Base-by-base conservation (phyloP, 164 flowering plant genomes). In the Nelumbo lutea region DNA sequence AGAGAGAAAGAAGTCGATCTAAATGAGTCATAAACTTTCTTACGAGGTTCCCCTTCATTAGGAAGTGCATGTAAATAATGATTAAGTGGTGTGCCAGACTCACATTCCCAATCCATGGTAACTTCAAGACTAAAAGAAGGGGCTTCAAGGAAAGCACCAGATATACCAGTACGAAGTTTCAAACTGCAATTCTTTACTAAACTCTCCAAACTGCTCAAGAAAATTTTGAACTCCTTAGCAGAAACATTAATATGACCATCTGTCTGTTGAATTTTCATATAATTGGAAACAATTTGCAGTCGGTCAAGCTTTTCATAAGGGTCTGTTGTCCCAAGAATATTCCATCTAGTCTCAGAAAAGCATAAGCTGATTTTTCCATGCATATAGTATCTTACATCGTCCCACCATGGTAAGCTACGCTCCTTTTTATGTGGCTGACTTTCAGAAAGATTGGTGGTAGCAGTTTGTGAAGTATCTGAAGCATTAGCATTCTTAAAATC, bases 371-470 rank as follows among this genome's bases (percentile, higher is more conserved):
- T 81, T 46, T 85, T 83, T 55, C 99, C 99, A 80, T 96, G 99
- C 63, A 96, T 79, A 56, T 96, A 96, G 76, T 93, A 79, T 75
- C 99, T 83, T 67, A 90, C 78, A 51, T 96, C 99, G 81, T 96
- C 99, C 99, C 99, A 96, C 99, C 99, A 96, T 52, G 99, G 99
- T 66, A 96, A 86, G 83, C 94, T 93, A 60, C 80, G 78, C 68
- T 96, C 99, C 76, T 89, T 96, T 79, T 91, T 96, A 6, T 96
- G 93, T 2, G 90, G 97, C 61, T 70, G 87, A 77, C 68, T 43
- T 53, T 41, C 51, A 27, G 67, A 47, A 62, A 60, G 10, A 48
- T 58, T 65, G 39, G 27, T 11, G 68, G 8, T 61, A 44, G 62
- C 42, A 44, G 14, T 57, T 55, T 55, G 74, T 15, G 44, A n/a